phyloP scores from a whole-genome alignment of 2,329 filamentous ascomycete species.

The Lachnellula hyalina region DNA sequence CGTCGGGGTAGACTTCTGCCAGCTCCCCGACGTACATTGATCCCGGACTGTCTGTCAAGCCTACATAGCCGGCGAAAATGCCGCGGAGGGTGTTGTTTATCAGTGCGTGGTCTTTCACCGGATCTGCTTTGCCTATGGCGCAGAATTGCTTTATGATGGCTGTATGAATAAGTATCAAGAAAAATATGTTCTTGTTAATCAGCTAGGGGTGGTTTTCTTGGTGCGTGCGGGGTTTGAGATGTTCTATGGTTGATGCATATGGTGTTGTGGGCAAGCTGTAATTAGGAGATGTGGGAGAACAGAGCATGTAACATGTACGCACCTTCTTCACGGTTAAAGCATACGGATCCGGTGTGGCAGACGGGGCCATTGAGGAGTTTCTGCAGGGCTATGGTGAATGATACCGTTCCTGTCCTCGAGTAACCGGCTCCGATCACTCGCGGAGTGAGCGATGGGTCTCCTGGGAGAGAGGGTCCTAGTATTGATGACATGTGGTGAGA shows the following conservation, averaged over 20 bases:
- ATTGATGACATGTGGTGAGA: too few species aligned
- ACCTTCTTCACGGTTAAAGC: slow-evolving; percentile 18
- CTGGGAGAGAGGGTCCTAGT: too few species aligned
- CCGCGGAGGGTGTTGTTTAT: too few species aligned
- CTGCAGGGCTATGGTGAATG: slow-evolving; percentile 15
- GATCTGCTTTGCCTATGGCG: too few species aligned
- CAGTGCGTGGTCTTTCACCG: too few species aligned
- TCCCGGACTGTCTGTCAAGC: slow-evolving; percentile 25
- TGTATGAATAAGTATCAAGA: too few species aligned
- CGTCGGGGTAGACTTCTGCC: slow-evolving; percentile 27
- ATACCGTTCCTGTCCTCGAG: slow-evolving; percentile 18
- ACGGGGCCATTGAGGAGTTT: slow-evolving; percentile 18
- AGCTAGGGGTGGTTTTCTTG: too few species aligned
- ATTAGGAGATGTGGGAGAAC: background rate
- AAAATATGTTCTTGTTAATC: too few species aligned
- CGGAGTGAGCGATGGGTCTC: slow-evolving; percentile 3
- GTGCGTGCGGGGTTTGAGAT: too few species aligned
- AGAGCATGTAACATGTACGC: too few species aligned
- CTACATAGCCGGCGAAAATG: slow-evolving; percentile 24
- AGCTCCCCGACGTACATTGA: slow-evolving; percentile 28
- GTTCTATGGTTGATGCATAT: too few species aligned
- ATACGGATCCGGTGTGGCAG: slow-evolving; percentile 12
- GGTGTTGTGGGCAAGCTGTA: background rate
- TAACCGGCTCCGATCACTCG: slow-evolving; percentile 17
- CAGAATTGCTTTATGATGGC: too few species aligned